Percentiles rank a stretch among this genome's conserved stretches.
phyloP scores from a whole-genome alignment of 2,329 filamentous ascomycete species.

The Penicillium sp. region DNA sequence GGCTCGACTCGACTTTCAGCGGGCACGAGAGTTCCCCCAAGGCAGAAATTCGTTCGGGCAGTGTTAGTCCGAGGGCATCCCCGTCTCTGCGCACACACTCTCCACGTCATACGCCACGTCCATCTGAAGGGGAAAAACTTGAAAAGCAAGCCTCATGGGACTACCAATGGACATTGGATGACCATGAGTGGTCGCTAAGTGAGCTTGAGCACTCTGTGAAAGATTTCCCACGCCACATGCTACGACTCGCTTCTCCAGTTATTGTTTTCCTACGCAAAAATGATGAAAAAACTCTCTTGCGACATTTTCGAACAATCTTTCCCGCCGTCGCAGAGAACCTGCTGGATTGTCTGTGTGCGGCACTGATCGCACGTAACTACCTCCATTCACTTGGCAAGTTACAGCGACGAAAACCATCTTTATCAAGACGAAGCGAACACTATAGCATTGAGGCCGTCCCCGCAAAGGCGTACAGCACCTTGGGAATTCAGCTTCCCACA shows the following conservation, averaged over 20 bases:
- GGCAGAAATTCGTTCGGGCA: slow-evolving; percentile 19
- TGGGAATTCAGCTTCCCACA: slow-evolving; percentile 28
- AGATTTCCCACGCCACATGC: slow-evolving; percentile 31
- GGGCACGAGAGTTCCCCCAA: slow-evolving; percentile 14
- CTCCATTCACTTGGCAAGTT: slow-evolving; percentile 27
- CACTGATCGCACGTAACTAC: slow-evolving; percentile 35
- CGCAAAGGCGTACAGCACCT: slow-evolving; percentile 28
- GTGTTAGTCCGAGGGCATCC: slow-evolving; percentile 16
- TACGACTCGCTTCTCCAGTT: slow-evolving; percentile 35
- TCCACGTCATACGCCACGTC: slow-evolving; percentile 16
- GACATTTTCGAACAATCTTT: slow-evolving; percentile 34
- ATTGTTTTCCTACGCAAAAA: slow-evolving; percentile 35
- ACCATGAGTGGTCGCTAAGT: slow-evolving; percentile 37
- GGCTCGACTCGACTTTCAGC: slow-evolving; percentile 14
- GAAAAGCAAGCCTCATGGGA: slow-evolving; percentile 29
- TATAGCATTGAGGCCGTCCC: slow-evolving; percentile 27
- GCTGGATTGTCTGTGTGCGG: slow-evolving; percentile 34
- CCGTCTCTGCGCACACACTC: slow-evolving; percentile 13
- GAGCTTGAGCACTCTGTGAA: slow-evolving; percentile 35
- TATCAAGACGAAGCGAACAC: slow-evolving; percentile 13
- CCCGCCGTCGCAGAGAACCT: slow-evolving; percentile 28
- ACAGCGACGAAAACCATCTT: slow-evolving; percentile 20
- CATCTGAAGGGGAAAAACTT: slow-evolving; percentile 24
- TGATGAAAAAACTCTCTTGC: slow-evolving; percentile 30
- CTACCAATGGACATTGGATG: slow-evolving; percentile 36